These are phyloP conservation scores for Cryptosporidium ryanae DNA, from an alignment of 169 alveolate genomes.

Conservation along the genomic window DNA sequence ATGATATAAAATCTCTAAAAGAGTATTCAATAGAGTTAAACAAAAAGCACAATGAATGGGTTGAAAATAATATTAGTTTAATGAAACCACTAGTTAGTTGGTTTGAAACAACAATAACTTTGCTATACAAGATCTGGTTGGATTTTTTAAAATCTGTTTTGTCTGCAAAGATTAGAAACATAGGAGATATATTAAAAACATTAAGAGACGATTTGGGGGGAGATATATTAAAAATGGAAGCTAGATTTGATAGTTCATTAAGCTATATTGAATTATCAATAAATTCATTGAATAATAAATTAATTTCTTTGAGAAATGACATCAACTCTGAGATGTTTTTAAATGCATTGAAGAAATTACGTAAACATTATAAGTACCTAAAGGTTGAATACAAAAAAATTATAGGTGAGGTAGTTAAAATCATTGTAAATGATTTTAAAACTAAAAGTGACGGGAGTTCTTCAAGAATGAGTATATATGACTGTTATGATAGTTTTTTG, in stretches of 20 bases:
- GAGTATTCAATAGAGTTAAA: neutral
- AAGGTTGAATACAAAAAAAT: constrained; percentile 3
- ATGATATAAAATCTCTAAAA: constrained; percentile 16
- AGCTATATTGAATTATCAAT: constrained; percentile 1
- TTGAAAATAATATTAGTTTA: constrained; percentile 4
- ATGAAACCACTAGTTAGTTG: constrained; percentile 16
- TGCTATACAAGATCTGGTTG: constrained; percentile 4
- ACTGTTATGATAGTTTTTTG: neutral
- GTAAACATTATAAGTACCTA: neutral
- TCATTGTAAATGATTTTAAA: neutral
- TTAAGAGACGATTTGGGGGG: neutral
- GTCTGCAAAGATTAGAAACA: constrained; percentile 18
- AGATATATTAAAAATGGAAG: neutral
- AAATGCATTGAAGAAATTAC: neutral
- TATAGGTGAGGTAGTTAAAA: neutral
- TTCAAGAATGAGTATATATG: too few relatives aligned
- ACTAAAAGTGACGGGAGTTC: too few relatives aligned
- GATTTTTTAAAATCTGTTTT: constrained; percentile 33
- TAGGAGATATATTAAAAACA: constrained; percentile 24
- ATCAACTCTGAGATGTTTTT: neutral
- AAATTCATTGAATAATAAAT: neutral
- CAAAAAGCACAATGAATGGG: constrained; percentile 9
- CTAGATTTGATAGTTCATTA: neutral
- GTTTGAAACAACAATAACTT: constrained; percentile 13
- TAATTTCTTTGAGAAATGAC: constrained; percentile 14